Conservation (phyloP, 2,329 filamentous ascomycete genomes). For the Hymenoscyphus linearis region DNA sequence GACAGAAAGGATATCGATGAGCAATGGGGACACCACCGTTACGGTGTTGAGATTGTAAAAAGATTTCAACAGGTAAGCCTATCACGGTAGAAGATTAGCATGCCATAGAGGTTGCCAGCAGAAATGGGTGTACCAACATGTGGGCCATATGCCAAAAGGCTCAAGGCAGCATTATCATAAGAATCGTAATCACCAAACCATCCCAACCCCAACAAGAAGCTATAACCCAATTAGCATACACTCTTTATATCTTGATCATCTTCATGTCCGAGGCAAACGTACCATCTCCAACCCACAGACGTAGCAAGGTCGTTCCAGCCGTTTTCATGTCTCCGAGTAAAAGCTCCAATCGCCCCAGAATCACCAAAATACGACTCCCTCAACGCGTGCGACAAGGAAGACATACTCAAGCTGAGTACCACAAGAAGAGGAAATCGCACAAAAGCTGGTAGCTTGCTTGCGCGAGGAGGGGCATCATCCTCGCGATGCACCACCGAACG, state of each 20-base stretch:
- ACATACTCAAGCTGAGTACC: slow-evolving; percentile 54
- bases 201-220: slow-evolving; percentile 62
- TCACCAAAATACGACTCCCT: slow-evolving; percentile 40
- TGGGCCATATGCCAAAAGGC: slow-evolving; percentile 69
- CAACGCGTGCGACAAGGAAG: slow-evolving; percentile 58
- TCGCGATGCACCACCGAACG: slow-evolving; percentile 1
- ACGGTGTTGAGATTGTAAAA: slow-evolving; percentile 68
- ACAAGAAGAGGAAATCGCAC: slow-evolving; percentile 50
- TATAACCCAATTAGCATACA: slow-evolving; percentile 39
- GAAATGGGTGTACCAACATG: slow-evolving; percentile 43
- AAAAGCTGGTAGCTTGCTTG: slow-evolving; percentile 35
- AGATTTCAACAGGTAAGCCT: slow-evolving; percentile 68
- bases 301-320: slow-evolving; percentile 55
- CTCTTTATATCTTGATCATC: not conserved
- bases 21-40: slow-evolving; percentile 56
- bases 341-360: slow-evolving; percentile 56
- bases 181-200: slow-evolving; percentile 74
- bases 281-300: slow-evolving; percentile 51
- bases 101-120: not conserved
- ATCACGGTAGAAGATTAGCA: slow-evolving; percentile 1
- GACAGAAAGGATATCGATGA: slow-evolving; percentile 63
- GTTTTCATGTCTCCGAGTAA: slow-evolving; percentile 59
- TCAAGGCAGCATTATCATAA: slow-evolving; percentile 60
- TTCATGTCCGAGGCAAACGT: slow-evolving; percentile 40
- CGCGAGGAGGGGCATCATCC: slow-evolving; percentile 16